Percentiles rank a stretch among this genome's conserved stretches.
Conservation (phyloP, 1,139 yeast species). For the Nematodospora anomalae region DNA sequence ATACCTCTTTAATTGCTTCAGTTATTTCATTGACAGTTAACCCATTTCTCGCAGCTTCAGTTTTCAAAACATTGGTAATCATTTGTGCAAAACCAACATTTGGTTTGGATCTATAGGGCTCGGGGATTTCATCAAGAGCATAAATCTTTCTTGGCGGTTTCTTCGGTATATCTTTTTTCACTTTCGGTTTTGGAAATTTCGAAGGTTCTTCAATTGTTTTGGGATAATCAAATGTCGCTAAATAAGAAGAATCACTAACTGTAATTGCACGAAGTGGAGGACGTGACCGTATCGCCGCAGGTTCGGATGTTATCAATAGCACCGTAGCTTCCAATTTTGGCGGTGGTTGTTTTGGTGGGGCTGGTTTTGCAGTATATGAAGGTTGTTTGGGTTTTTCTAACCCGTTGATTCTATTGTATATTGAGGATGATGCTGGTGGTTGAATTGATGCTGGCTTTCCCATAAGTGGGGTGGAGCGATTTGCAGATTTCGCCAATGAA, state of each 20-base stretch:
- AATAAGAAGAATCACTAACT: slow-evolving; percentile 21
- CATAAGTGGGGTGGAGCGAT: slow-evolving; percentile 34
- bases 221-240: slow-evolving; percentile 34
- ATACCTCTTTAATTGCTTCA: slow-evolving; percentile 79
- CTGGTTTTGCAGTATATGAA: slow-evolving; percentile 9
- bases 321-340: slow-evolving; percentile 42
- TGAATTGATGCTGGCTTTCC: slow-evolving; percentile 50
- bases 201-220: slow-evolving; percentile 35
- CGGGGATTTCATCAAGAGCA: slow-evolving; percentile 78
- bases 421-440: slow-evolving; percentile 37
- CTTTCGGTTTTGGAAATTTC: slow-evolving; percentile 49
- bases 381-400: slow-evolving; percentile 11
- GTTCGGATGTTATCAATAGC: slow-evolving; percentile 24
- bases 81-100: slow-evolving; percentile 74
- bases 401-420: slow-evolving; percentile 11
- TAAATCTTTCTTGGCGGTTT: slow-evolving; percentile 60
- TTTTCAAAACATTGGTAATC: slow-evolving; percentile 74
- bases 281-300: slow-evolving; percentile 19
- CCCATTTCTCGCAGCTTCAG: slow-evolving; percentile 55
- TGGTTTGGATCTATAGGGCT: slow-evolving; percentile 81
- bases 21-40: slow-evolving; percentile 84
- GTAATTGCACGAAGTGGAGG: slow-evolving; percentile 27
- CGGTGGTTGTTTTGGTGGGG: slow-evolving; percentile 29
- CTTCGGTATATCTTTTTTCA: slow-evolving; percentile 26
- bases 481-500: slow-evolving; percentile 10